Evolutionary conservation across 2,329 filamentous ascomycete genomes (phyloP), one percentile per base, ranked within the genome.

Genomic region (Chalara sp.): DNA sequence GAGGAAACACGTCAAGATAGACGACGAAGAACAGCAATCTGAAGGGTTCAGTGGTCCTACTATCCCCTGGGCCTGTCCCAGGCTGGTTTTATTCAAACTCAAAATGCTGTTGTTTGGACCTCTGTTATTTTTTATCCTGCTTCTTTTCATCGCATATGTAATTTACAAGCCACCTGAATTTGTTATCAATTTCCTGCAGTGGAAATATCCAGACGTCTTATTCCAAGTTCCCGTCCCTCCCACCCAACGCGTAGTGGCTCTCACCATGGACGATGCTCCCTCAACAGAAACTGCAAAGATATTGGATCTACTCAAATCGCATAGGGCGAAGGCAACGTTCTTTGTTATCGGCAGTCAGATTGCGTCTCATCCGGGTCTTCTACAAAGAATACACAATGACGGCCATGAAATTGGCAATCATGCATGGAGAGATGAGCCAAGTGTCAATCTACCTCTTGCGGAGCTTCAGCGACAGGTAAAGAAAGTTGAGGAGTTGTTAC

Each of bases 181-280:
- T 44, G 68, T 95, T 35, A 86, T 95, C 64, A 70, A 73, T 51
- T 85, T 86, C 71, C 80, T 95, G 53, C 78, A 84, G 61, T 71
- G 71, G 58, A 81, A 78, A 55, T 91, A 86, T 77, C 87, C 88
- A 1, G 83, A 90, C 60, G 86, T 95, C 4, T 75, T 95, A 11
- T 95, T 86, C 75, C 83, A 87, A 58, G 76, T 87, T 31, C 61
- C 66, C 6, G 75, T 87, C 31, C 61, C 66, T 31, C 75, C 77
- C 1, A 60, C 70, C 6, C 70, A 79, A 45, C 87, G 84, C 62
- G 69, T 92, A 30, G 75, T 96, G 13, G 90, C 88, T 0, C 75
- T 96, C 39, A 95, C 89, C 1, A 85, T 96, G 61, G 90, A 96
- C 71, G 90, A 96, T 69, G 86, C 83, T 31, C 90, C 90, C 0